Evolutionary conservation across 805 yeast species (phyloP), one percentile per base, ranked within the genome.

Genomic region (Hanseniaspora clermontiae): DNA sequence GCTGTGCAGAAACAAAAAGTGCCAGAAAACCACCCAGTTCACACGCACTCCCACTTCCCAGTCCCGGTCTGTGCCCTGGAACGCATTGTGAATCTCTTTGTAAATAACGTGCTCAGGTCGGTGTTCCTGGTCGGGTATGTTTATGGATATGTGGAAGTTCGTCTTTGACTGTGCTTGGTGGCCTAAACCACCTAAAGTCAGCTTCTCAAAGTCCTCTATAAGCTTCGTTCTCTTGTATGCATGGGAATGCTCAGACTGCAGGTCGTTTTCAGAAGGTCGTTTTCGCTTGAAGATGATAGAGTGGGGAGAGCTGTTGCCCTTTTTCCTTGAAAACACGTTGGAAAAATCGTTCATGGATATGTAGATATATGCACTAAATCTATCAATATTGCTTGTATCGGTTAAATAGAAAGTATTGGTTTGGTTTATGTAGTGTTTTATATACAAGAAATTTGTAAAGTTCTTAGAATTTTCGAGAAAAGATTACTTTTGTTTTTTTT

Each of bases 161-260:
- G 51, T 43, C 17, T 32, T 31, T 19, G 36, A 11, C 5, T 47
- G 19, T 8, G 8, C 36, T 2, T 7, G 40, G 19, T 4, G 10
- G 32, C 39, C 31, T 38, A 20, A 1, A 40, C 45, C 47, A 47
- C 34, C 49, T n/a, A 69, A 43, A 2, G 65, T 59, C n/a, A 72
- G 49, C 14, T 62, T 65, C 29, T 64, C 68, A 17, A 72, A 61
- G 58, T 70, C 73, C 20, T 63, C 61, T 1, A 69, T 58, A 8
- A 72, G 59, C 38, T 63, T 60, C 45, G 61, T 66, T 45, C 65
- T 64, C 58, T 72, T 72, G 61, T 69, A 66, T 46, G 69, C 69
- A 36, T 62, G 57, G 1, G 63, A 60, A 11, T 66, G 66, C 11
- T 62, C 58, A 2, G 55, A 34, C 49, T 54, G 31, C 14, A 29